These are phyloP conservation scores for Cryptomeria japonica DNA, from an alignment of 75 land plant species.

Conservation along the genomic window DNA sequence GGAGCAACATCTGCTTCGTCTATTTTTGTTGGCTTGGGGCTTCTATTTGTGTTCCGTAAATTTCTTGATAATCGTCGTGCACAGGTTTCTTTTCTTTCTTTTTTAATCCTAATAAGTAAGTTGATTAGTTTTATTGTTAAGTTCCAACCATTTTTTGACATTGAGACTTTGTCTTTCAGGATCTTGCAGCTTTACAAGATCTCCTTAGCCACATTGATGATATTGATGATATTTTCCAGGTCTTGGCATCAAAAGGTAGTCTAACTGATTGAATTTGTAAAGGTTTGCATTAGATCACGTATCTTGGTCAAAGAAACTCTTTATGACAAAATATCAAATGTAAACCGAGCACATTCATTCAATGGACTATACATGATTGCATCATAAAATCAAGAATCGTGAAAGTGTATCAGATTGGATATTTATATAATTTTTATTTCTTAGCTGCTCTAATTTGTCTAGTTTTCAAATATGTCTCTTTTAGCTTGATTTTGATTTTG, in stretches of 20 bases:
- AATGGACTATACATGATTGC: not conserved
- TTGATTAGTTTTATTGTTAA: not conserved
- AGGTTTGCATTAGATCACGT: not conserved
- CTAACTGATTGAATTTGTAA: not conserved
- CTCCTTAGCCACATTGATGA: constrained; percentile 47
- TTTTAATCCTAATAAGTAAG: too few relatives aligned
- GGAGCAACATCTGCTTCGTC: constrained; percentile 30
- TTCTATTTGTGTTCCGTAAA: constrained; percentile 27
- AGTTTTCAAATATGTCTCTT: not conserved
- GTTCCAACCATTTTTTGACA: not conserved
- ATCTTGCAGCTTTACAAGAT: constrained; percentile 47
- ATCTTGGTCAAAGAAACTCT: not conserved
- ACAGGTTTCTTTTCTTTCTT: constrained; percentile 23
- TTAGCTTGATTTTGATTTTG: not conserved
- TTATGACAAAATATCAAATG: not conserved
- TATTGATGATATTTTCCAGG: constrained; percentile 50
- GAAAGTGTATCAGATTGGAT: not conserved
- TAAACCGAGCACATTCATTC: not conserved
- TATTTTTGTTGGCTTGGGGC: constrained; percentile 23
- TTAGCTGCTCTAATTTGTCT: not conserved
- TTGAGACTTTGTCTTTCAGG: constrained; percentile 24
- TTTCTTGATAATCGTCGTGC: constrained; percentile 41
- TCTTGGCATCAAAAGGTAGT: constrained; percentile 30
- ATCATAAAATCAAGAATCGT: not conserved
- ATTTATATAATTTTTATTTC: not conserved